phyloP scores from a whole-genome alignment of 441 rosid species.

The Bocquillonia castaneifolia region DNA sequence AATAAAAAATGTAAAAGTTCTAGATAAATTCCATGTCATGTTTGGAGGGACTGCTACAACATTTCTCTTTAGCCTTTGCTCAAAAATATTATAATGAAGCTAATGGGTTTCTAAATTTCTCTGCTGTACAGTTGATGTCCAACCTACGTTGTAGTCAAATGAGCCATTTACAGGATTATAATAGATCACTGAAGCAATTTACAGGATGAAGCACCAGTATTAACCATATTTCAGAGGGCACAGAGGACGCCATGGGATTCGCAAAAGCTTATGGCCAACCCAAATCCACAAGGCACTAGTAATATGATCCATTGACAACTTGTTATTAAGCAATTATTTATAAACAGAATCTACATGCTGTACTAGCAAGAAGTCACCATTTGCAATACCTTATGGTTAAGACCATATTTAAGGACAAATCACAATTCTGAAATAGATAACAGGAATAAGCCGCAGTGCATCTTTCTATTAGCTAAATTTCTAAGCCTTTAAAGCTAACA shows the following conservation, averaged over 20 bases:
- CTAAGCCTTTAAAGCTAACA: not conserved
- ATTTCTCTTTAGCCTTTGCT: not conserved
- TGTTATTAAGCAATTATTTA: not conserved
- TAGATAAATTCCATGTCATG: not conserved
- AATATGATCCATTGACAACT: not conserved
- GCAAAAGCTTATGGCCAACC: not conserved
- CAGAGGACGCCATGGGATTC: not conserved
- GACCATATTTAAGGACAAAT: not conserved
- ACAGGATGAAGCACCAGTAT: not conserved
- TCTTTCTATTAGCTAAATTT: not conserved
- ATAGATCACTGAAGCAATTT: not conserved
- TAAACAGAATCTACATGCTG: not conserved
- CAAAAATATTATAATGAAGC: not conserved
- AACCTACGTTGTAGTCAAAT: not conserved
- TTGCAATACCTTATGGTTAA: not conserved
- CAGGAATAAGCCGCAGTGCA: not conserved
- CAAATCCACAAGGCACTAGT: not conserved
- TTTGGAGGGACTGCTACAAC: not conserved
- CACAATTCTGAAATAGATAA: constrained; percentile 2
- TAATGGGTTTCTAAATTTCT: not conserved
- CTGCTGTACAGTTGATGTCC: not conserved
- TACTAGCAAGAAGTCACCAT: not conserved
- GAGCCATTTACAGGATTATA: not conserved
- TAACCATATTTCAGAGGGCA: not conserved
- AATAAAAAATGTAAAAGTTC: not conserved